Percentiles rank a stretch among this genome's conserved stretches.
Evolutionary conservation across 2,329 filamentous ascomycete genomes (phyloP).

Genomic region (Lomentospora prolificans): DNA sequence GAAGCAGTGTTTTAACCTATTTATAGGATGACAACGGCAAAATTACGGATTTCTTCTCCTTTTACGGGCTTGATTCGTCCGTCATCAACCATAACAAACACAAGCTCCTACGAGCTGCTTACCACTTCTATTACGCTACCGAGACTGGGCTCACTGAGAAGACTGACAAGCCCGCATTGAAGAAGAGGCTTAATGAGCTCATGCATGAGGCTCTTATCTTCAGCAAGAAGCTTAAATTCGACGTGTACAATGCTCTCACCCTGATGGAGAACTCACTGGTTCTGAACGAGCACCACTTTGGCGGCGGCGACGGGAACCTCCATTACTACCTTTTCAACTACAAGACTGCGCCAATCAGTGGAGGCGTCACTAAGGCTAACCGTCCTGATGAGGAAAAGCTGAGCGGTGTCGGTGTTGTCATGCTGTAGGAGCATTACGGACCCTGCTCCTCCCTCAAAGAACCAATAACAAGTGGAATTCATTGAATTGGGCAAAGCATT

Average conservation of each 20-base stretch:
- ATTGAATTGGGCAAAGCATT: too few species aligned
- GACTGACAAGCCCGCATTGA: conserved; percentile 49
- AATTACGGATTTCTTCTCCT: conserved; percentile 94
- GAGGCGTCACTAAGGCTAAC: conserved; percentile 75
- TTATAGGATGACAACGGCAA: conserved; percentile 52
- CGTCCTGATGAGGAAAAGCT: conserved; percentile 65
- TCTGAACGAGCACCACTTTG: conserved; percentile 88
- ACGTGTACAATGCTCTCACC: conserved; percentile 94
- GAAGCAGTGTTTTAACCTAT: background rate
- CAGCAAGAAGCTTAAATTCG: conserved; percentile 75
- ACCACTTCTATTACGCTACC: conserved; percentile 94
- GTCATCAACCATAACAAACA: conserved; percentile 77
- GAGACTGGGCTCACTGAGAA: conserved; percentile 60
- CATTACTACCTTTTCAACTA: conserved; percentile 99
- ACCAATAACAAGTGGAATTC: too few species aligned
- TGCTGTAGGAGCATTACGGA: conserved; percentile 37
- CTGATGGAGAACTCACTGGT: conserved; percentile 91
- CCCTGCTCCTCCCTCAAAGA: too few species aligned
- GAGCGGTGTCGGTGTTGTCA: conserved; percentile 84
- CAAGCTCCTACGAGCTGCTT: conserved; percentile 75
- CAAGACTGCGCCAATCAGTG: conserved; percentile 71
- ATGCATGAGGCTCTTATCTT: conserved; percentile 80
- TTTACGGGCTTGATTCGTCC: conserved; percentile 89
- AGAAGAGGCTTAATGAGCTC: conserved; percentile 69
- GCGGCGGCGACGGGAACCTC: conserved; percentile 83